Percentiles rank a stretch among this genome's conserved stretches.
Conservation (phyloP, 805 yeast genomes). For the Naumovozyma dairenensis region DNA sequence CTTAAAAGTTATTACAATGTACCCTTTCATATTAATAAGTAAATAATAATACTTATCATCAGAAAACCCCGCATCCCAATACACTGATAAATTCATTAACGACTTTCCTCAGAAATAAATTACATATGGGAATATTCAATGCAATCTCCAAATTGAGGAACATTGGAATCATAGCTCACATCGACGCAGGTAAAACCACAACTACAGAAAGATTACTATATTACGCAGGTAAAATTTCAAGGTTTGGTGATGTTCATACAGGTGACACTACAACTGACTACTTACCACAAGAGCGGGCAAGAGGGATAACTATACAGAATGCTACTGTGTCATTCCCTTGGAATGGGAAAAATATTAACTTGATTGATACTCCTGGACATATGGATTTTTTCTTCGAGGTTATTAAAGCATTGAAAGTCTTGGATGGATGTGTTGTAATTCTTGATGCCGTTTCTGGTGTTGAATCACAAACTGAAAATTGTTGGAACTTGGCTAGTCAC, state of each 20-base stretch:
- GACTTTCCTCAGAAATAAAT: too few relatives aligned
- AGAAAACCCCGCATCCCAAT: too few relatives aligned
- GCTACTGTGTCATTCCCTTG: slow-evolving; percentile 92
- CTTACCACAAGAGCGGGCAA: slow-evolving; percentile 75
- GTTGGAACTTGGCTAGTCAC: slow-evolving; percentile 78
- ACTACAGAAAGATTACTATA: slow-evolving; percentile 94
- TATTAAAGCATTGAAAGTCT: slow-evolving; percentile 73
- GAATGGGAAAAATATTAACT: slow-evolving; percentile 60
- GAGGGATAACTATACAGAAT: slow-evolving; percentile 94
- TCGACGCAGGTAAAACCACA: slow-evolving; percentile 97
- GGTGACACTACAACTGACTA: slow-evolving; percentile 96
- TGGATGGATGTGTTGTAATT: slow-evolving; percentile 91
- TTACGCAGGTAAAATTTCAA: slow-evolving; percentile 67
- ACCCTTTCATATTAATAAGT: too few relatives aligned
- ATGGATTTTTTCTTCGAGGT: slow-evolving; percentile 97
- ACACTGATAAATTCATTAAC: too few relatives aligned
- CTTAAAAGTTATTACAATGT: too few relatives aligned
- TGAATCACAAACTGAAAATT: slow-evolving; percentile 95
- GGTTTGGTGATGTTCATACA: slow-evolving; percentile 89
- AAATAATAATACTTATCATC: too few relatives aligned
- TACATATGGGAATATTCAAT: background rate
- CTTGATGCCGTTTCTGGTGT: slow-evolving; percentile 96
- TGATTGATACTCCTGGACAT: slow-evolving; percentile 97
- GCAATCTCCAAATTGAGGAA: slow-evolving; percentile 44
- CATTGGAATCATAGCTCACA: slow-evolving; percentile 96